Conservation (phyloP, 202 grass and related monocot genomes). For the Zizania palustris region DNA sequence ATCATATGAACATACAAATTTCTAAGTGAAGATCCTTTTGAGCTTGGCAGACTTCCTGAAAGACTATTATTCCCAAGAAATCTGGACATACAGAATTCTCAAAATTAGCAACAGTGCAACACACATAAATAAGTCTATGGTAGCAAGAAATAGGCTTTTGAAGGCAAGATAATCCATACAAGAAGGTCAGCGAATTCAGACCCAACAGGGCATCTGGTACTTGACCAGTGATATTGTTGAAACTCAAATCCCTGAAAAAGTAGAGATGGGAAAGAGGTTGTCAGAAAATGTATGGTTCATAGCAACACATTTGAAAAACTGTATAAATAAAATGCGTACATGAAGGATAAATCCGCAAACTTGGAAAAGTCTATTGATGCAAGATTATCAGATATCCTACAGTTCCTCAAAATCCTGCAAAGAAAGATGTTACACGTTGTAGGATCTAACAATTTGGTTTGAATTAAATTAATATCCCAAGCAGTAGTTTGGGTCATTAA, state of each 20-base stretch:
- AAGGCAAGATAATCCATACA: constrained; percentile 58
- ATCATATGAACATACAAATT: constrained; percentile 52
- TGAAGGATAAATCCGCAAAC: not conserved
- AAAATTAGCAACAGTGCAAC: constrained; percentile 23
- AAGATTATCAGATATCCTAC: constrained; percentile 75
- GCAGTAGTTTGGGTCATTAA: constrained; percentile 17
- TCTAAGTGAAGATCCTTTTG: constrained; percentile 50
- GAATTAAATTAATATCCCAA: not conserved
- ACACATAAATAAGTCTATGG: not conserved
- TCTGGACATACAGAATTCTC: constrained; percentile 30
- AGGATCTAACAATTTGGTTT: not conserved
- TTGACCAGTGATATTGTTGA: constrained; percentile 93
- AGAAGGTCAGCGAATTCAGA: constrained; percentile 48
- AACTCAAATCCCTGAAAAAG: constrained; percentile 78
- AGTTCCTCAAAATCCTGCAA: constrained; percentile 80
- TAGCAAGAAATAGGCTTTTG: constrained; percentile 20
- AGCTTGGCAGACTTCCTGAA: constrained; percentile 64
- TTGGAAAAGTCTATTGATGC: constrained; percentile 56
- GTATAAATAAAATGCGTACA: constrained; percentile 40
- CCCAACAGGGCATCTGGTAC: constrained; percentile 62
- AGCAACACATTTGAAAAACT: not conserved
- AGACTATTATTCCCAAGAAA: constrained; percentile 93
- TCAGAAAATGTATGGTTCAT: constrained; percentile 19
- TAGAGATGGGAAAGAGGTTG: constrained; percentile 10
- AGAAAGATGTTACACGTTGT: constrained; percentile 21